Evolutionary conservation across 257 asterid genomes (phyloP).

Genomic region (Voacanga thouarsii): DNA sequence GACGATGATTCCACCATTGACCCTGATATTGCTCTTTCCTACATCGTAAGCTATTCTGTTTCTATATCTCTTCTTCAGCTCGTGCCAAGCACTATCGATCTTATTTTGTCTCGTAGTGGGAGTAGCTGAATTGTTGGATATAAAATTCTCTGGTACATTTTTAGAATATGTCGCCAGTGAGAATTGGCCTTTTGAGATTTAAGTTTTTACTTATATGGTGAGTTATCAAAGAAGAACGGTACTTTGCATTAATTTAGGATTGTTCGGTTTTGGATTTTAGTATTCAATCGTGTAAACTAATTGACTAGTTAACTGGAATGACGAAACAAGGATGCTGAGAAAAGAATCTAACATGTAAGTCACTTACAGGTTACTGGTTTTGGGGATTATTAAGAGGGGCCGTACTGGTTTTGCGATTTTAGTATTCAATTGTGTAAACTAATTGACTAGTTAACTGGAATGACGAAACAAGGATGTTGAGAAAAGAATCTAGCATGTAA

Average conservation of each 20-base stretch:
- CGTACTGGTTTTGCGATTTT: background rate
- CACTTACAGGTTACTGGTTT: background rate
- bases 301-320: background rate
- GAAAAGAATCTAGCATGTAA: no score
- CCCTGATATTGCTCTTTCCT: constrained; percentile 93
- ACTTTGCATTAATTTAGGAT: background rate
- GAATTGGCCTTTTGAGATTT: constrained; percentile 4
- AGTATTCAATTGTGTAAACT: background rate
- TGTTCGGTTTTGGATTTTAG: background rate
- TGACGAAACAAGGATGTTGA: background rate
- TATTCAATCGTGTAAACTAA: background rate
- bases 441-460: background rate
- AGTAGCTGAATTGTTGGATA: background rate
- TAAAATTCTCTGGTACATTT: background rate
- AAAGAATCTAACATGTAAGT: no score
- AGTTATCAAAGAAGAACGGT: background rate
- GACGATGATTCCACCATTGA: constrained; percentile 67
- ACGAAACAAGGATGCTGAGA: background rate
- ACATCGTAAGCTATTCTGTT: constrained; percentile 58
- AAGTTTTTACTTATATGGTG: background rate
- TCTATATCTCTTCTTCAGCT: background rate
- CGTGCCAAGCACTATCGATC: background rate
- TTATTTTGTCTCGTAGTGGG: background rate
- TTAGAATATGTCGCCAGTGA: background rate
- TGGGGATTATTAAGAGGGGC: background rate